phyloP scores from a whole-genome alignment of 2,329 filamentous ascomycete species.

The Diaporthe vexans region DNA sequence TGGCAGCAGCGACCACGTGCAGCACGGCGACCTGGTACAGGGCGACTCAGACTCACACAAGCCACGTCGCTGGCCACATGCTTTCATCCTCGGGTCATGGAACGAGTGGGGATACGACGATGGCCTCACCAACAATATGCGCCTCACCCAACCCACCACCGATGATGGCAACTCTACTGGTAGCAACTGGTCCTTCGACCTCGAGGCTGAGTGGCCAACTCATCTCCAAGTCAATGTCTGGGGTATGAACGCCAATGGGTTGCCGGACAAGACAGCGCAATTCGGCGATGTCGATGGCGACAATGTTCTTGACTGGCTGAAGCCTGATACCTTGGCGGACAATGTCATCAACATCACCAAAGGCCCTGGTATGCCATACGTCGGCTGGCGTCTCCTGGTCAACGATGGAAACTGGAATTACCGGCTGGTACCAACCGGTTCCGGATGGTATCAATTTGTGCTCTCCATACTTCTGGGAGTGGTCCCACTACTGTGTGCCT shows the following conservation, averaged over 20 bases:
- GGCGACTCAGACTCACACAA: conserved; percentile 40
- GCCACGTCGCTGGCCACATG: conserved; percentile 70
- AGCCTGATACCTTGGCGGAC: conserved; percentile 67
- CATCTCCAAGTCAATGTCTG: conserved; percentile 75
- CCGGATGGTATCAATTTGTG: conserved; percentile 63
- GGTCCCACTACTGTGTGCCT: conserved; percentile 64
- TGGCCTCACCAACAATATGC: conserved; percentile 68
- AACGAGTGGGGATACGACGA: conserved; percentile 76
- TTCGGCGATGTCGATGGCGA: conserved; percentile 74
- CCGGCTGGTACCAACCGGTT: conserved; percentile 66
- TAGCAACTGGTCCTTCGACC: conserved; percentile 69
- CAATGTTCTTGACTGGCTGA: conserved; percentile 71
- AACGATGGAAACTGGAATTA: conserved; percentile 69
- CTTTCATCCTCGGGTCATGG: conserved; percentile 73
- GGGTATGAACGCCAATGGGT: conserved; percentile 75
- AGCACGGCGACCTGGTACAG: conserved; percentile 66
- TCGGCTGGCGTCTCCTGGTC: conserved; percentile 67
- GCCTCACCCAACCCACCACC: conserved; percentile 49
- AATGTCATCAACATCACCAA: conserved; percentile 70
- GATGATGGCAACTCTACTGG: conserved; percentile 50
- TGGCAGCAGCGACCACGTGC: conserved; percentile 71
- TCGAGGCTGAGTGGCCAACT: conserved; percentile 75
- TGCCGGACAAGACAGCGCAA: conserved; percentile 71
- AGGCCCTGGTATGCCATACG: conserved; percentile 64
- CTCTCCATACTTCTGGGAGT: conserved; percentile 67